Evolutionary conservation across 2,329 filamentous ascomycete genomes (phyloP).

Genomic region (Talaromyces sp.): DNA sequence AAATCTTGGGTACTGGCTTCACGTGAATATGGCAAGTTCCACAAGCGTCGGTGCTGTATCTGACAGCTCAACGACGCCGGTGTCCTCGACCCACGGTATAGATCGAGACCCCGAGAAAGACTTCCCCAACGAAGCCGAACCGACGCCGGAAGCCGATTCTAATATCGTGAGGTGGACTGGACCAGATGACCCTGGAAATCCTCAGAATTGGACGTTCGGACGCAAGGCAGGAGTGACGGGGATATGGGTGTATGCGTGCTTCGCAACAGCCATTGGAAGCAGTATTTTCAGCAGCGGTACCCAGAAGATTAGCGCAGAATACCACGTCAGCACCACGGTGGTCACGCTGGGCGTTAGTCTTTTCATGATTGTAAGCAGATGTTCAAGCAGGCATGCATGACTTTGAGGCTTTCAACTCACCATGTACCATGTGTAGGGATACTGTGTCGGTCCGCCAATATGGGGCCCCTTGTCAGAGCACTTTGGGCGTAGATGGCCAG

Average conservation of each 20-base stretch:
- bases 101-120: background rate
- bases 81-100: background rate
- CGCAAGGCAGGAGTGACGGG: background rate
- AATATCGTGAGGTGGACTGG: background rate
- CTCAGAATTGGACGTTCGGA: background rate
- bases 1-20: background rate
- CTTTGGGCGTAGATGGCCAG: constrained; percentile 4
- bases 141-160: background rate
- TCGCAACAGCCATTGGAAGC: background rate
- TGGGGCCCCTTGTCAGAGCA: constrained; percentile 15
- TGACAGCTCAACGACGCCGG: background rate
- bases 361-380: constrained; percentile 32
- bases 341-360: constrained; percentile 45
- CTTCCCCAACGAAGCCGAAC: background rate
- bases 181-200: background rate
- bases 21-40: background rate
- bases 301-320: constrained; percentile 34
- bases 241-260: background rate
- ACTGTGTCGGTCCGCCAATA: constrained; percentile 20
- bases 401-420: background rate
- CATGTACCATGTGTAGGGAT: constrained; percentile 14
- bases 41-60: background rate
- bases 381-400: background rate
- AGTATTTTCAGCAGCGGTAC: background rate
- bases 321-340: constrained; percentile 37